A percentile compares a stretch with the other conserved stretches of the same genome.
Evolutionary conservation across 805 yeast species (phyloP).

Genomic region (Monosporozyma yasuniensis): DNA sequence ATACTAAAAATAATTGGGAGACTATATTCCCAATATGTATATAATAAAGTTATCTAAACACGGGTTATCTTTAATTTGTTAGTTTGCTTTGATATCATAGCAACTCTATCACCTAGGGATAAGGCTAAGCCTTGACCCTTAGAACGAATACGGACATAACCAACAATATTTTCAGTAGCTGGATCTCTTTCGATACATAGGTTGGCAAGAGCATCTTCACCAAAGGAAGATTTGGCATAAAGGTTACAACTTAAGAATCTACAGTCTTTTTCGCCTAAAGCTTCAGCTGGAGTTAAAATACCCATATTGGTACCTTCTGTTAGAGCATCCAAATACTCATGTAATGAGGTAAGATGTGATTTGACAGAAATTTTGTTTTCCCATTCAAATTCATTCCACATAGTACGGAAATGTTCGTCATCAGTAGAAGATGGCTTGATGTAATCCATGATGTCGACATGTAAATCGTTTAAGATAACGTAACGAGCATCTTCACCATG

Average conservation of each 20-base stretch:
- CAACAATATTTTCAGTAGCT: constrained; percentile 63
- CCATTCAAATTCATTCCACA: constrained; percentile 99
- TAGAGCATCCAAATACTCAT: constrained; percentile 68
- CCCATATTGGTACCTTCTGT: constrained; percentile 81
- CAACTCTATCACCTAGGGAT: constrained; percentile 88
- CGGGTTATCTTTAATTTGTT: constrained; percentile 31
- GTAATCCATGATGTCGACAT: constrained; percentile 94
- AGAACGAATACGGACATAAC: constrained; percentile 92
- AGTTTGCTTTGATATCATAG: constrained; percentile 61
- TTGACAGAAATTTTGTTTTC: constrained; percentile 92
- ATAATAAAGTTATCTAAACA: constrained; percentile 15
- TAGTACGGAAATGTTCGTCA: constrained; percentile 83
- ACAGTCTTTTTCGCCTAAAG: constrained; percentile 74
- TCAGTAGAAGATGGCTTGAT: constrained; percentile 89
- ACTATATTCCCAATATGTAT: not conserved
- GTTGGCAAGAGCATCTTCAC: constrained; percentile 96
- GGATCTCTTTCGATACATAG: constrained; percentile 79
- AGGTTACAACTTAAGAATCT: constrained; percentile 84
- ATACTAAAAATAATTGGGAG: not conserved
- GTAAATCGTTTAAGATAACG: constrained; percentile 88
- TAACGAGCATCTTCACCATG: constrained; percentile 83
- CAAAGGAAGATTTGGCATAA: constrained; percentile 86
- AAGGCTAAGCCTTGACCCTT: constrained; percentile 97
- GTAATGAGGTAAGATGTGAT: constrained; percentile 55
- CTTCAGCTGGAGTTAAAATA: constrained; percentile 84